A percentile compares a stretch with the other conserved stretches of the same genome.
Evolutionary conservation across 257 asterid genomes (phyloP).

Genomic region (Primulina tabacum): DNA sequence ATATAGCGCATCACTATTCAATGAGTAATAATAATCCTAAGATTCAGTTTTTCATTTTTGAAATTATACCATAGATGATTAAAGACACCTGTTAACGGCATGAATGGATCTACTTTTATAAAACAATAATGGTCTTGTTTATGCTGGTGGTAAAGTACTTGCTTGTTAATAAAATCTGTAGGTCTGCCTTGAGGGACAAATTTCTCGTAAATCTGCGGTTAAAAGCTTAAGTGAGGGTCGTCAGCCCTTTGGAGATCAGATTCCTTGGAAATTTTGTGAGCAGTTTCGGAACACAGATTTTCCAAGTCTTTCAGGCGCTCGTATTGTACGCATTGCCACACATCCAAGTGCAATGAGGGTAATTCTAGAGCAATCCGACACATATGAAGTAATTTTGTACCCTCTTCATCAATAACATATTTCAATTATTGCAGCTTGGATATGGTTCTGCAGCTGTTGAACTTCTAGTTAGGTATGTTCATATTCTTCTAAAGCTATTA

Average conservation of each 20-base stretch:
- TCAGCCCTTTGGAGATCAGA: constrained; percentile 85
- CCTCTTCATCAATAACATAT: constrained; percentile 7
- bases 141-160: constrained; percentile 13
- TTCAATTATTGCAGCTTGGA: constrained; percentile 62
- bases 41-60: constrained; percentile 3
- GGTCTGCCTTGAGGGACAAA: constrained; percentile 88
- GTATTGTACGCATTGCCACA: constrained; percentile 94
- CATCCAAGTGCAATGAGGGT: constrained; percentile 98
- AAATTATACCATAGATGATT: neutral
- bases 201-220: constrained; percentile 70
- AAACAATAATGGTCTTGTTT: constrained; percentile 8
- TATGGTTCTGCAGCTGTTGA: constrained; percentile 90
- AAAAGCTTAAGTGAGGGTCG: constrained; percentile 67
- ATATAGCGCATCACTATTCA: neutral
- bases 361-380: constrained; percentile 25
- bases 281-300: constrained; percentile 69
- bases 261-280: constrained; percentile 92
- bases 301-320: constrained; percentile 94
- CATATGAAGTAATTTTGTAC: constrained; percentile 14
- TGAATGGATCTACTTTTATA: neutral
- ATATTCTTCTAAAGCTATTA: constrained; percentile 5
- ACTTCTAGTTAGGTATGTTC: constrained; percentile 62
- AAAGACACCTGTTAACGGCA: neutral
- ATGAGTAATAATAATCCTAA: neutral
- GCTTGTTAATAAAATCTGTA: constrained; percentile 24